Base-by-base conservation (phyloP, 1,139 yeast genomes). In the Ogataea hybrid region DNA sequence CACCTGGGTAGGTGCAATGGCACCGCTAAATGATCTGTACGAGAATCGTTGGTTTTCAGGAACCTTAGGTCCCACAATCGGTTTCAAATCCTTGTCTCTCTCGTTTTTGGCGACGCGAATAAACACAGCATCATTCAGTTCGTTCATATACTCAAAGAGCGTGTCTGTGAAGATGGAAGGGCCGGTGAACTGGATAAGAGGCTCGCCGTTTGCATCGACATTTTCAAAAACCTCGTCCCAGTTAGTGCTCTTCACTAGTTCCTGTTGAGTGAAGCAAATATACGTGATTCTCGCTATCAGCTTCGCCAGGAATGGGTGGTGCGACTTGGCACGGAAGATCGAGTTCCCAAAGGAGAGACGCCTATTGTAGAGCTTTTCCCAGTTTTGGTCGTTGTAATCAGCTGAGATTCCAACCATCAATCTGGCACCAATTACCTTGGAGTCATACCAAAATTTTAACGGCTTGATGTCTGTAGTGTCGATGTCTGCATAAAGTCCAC, bases 401-500 rank as follows among this genome's bases (percentile, higher is more conserved):
- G 51, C 39, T 21, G 41, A 44, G 25, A 53, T 40, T 28, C 58
- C 58, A 25, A 53, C 52, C 47, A 52, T 39, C 28, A 53, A 37
- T 28, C 38, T 46, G 3, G 47, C 48, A 8, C 48, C 50, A 25
- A 51, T 46, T 11, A 54, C 35, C 38, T 49, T 45, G 4, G 53
- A 45, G 15, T 50, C 49, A 40, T 48, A 54, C 81, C 81, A 76
- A 28, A 52, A 53, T 40, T 67, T 70, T 6, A 75, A 64, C 3
- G 80, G 76, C 52, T 73, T 76, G 41, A 74, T 55, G 22, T 76
- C 73, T 14, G 64, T 59, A 1, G 92, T 83, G 58, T 84, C 92
- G 37, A 83, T 79, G 61, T 84, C 92, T 2, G 87, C 79, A 56
- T 82, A 84, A 5, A 82, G 77, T 32, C 94, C 94, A 35, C 94